A percentile compares a stretch with the other conserved stretches of the same genome.
Conservation (phyloP, 495 filamentous ascomycete species). For the Neurospora pannonica region DNA sequence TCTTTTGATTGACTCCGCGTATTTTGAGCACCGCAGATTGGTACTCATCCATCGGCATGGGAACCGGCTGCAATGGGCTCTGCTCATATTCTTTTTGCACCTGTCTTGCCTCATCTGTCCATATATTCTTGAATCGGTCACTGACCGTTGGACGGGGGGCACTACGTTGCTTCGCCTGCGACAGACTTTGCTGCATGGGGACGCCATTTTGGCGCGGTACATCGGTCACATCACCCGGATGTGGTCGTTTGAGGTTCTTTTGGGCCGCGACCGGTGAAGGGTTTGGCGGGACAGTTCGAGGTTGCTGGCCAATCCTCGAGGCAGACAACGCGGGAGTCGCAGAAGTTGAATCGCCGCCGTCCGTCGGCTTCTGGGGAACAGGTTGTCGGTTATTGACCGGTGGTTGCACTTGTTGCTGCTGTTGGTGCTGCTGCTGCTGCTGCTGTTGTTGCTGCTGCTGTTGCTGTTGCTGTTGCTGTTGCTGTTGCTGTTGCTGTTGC, state of each 20-base stretch:
- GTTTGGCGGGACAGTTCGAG: slow-evolving; percentile 7
- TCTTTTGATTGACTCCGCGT: not conserved
- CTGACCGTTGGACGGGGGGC: not conserved
- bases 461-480: not conserved
- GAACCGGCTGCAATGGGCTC: not conserved
- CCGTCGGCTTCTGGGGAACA: slow-evolving; percentile 3
- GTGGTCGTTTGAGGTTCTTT: slow-evolving; percentile 46
- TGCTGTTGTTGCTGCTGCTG: not conserved
- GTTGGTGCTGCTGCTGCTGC: slow-evolving; percentile 2
- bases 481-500: not conserved
- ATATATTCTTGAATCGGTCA: not conserved
- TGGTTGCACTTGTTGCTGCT: not conserved
- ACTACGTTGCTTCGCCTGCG: slow-evolving; percentile 9
- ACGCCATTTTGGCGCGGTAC: slow-evolving; percentile 35
- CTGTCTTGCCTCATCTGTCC: not conserved
- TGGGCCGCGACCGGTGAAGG: slow-evolving; percentile 13
- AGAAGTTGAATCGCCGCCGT: slow-evolving; percentile 6
- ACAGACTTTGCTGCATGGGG: slow-evolving; percentile 22
- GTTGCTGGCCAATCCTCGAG: slow-evolving; percentile 5
- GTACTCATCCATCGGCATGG: not conserved
- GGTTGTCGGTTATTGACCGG: slow-evolving; percentile 2
- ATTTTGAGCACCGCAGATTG: not conserved
- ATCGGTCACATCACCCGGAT: slow-evolving; percentile 54
- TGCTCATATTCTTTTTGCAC: not conserved
- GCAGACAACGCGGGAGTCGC: slow-evolving; percentile 1